A percentile compares a stretch with the other conserved stretches of the same genome.
Conservation (phyloP, 495 filamentous ascomycete species). For the Penicillium cosmopolitanum region DNA sequence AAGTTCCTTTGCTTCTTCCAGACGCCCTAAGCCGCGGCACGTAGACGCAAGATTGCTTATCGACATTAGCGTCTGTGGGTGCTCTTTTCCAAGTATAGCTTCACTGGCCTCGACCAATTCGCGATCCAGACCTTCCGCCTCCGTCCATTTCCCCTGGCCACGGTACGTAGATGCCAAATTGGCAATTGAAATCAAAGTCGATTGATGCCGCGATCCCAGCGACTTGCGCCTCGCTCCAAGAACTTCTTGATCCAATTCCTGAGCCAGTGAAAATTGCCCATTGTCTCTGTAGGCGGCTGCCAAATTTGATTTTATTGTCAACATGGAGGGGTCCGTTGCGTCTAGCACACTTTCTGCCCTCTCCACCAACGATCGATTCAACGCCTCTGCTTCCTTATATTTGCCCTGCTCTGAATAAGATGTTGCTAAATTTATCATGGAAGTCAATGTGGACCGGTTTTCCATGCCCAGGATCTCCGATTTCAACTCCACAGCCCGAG, state of each 20-base stretch:
- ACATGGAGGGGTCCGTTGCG: slow-evolving; percentile 30
- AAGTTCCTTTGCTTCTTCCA: slow-evolving; percentile 35
- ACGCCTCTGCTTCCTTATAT: slow-evolving; percentile 33
- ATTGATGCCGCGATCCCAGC: slow-evolving; percentile 25
- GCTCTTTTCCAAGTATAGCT: slow-evolving; percentile 28
- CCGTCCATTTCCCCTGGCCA: slow-evolving; percentile 21
- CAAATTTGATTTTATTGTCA: slow-evolving; percentile 22
- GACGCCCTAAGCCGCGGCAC: slow-evolving; percentile 33
- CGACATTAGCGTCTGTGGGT: slow-evolving; percentile 37
- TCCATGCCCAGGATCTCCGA: slow-evolving; percentile 31
- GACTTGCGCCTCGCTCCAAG: slow-evolving; percentile 21
- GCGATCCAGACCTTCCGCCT: slow-evolving; percentile 29
- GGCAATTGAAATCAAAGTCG: slow-evolving; percentile 28
- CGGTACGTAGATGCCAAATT: slow-evolving; percentile 30
- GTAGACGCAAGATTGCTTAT: slow-evolving; percentile 36
- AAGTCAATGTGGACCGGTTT: slow-evolving; percentile 37
- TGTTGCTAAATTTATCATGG: slow-evolving; percentile 28
- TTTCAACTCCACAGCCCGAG: slow-evolving; percentile 16
- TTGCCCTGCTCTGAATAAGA: slow-evolving; percentile 28
- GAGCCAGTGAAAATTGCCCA: slow-evolving; percentile 34
- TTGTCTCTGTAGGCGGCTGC: slow-evolving; percentile 25
- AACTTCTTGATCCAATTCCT: slow-evolving; percentile 38
- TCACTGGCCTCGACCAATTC: slow-evolving; percentile 30
- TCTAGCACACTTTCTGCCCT: slow-evolving; percentile 24
- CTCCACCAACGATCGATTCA: slow-evolving; percentile 28